Conservation (phyloP, 73 alveolate species). For the Paramecium tetraurelia region DNA sequence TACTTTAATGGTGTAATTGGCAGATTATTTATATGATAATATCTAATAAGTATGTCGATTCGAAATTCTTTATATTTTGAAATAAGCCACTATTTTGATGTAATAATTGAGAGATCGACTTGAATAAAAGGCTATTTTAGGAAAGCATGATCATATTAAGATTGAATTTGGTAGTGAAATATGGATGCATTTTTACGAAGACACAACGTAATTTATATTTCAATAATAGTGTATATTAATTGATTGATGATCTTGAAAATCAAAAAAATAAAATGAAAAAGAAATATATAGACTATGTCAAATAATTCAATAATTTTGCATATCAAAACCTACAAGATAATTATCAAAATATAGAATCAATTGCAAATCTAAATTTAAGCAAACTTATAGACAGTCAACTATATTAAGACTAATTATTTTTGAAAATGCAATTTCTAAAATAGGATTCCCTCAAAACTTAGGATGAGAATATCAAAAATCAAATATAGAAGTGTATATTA, state of each 20-base stretch:
- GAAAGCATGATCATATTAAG: not conserved
- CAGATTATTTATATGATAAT: not conserved
- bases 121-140: not conserved
- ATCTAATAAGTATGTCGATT: not conserved
- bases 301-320: not conserved
- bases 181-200: not conserved
- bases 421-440: not conserved
- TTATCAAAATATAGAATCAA: not conserved
- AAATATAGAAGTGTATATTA: not conserved
- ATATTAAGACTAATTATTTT: not conserved
- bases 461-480: not conserved
- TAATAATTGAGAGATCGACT: not conserved
- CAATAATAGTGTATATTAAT: not conserved
- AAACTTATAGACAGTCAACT: not conserved
- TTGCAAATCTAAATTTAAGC: not conserved
- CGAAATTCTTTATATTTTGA: not conserved
- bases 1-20: not conserved
- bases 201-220: not conserved
- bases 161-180: not conserved
- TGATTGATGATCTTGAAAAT: not conserved
- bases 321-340: not conserved
- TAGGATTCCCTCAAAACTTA: not conserved
- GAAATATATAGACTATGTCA: not conserved
- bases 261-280: not conserved
- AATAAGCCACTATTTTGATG: not conserved